These are phyloP conservation scores for Calycina herbarum DNA, from an alignment of 2,329 filamentous ascomycete species.

Conservation along the genomic window DNA sequence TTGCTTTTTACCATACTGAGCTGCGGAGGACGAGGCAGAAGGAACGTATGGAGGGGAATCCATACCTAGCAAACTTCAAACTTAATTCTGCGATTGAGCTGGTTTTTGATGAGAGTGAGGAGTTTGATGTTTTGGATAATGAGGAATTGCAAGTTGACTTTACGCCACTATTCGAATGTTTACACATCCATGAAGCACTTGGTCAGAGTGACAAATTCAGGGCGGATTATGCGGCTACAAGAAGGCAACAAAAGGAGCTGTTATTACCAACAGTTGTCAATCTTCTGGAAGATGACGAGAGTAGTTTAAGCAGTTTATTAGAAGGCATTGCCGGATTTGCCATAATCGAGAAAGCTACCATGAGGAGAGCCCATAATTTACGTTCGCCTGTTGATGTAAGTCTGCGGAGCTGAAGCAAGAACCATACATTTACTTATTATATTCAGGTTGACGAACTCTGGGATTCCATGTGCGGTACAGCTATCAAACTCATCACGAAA, in stretches of 20 bases:
- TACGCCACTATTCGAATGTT: slow-evolving; percentile 86
- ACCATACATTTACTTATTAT: slow-evolving; percentile 20
- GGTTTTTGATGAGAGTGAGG: slow-evolving; percentile 91
- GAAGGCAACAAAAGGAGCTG: slow-evolving; percentile 88
- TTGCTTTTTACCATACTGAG: slow-evolving; percentile 95
- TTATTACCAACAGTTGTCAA: slow-evolving; percentile 76
- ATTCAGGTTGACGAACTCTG: slow-evolving; percentile 89
- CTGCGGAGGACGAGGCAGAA: slow-evolving; percentile 80
- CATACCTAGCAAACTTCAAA: slow-evolving; percentile 79
- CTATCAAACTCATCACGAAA: slow-evolving; percentile 78
- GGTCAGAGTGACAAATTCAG: slow-evolving; percentile 91
- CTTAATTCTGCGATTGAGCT: slow-evolving; percentile 95
- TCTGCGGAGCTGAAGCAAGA: slow-evolving; percentile 10
- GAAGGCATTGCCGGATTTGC: slow-evolving; percentile 96
- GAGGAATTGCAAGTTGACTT: slow-evolving; percentile 96
- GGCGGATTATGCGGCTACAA: slow-evolving; percentile 86
- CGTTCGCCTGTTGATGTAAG: slow-evolving; percentile 78
- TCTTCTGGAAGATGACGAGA: slow-evolving; percentile 80
- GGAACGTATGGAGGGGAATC: slow-evolving; percentile 73
- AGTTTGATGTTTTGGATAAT: slow-evolving; percentile 93
- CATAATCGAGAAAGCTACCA: slow-evolving; percentile 92
- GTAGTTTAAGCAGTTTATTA: slow-evolving; percentile 83
- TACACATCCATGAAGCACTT: slow-evolving; percentile 94
- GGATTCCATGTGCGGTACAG: slow-evolving; percentile 94
- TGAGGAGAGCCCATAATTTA: slow-evolving; percentile 81